These are phyloP conservation scores for Ogataea haglerorum DNA, from an alignment of 805 yeast genomes.

Conservation along the genomic window DNA sequence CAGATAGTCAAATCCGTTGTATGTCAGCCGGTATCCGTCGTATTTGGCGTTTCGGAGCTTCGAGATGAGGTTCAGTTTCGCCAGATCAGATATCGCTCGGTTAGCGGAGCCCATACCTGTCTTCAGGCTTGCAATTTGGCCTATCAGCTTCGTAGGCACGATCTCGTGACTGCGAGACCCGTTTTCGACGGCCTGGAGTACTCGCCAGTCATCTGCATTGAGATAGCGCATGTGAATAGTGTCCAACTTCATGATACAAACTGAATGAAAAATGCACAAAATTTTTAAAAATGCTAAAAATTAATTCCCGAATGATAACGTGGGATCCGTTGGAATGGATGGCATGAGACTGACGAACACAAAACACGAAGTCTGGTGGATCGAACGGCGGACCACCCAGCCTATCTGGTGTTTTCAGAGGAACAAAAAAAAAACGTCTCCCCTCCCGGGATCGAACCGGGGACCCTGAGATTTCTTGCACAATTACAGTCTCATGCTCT, in stretches of 20 bases:
- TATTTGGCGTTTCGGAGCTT: slow-evolving; percentile 85
- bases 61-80: slow-evolving; percentile 76
- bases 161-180: slow-evolving; percentile 93
- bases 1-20: slow-evolving; percentile 86
- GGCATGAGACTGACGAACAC: too few species aligned
- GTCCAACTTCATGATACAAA: slow-evolving; percentile 74
- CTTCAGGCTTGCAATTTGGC: slow-evolving; percentile 72
- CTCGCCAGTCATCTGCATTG: slow-evolving; percentile 85
- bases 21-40: slow-evolving; percentile 90
- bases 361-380: not conserved
- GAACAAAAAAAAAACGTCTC: slow-evolving; percentile 16
- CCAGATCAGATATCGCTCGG: slow-evolving; percentile 77
- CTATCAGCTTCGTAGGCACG: slow-evolving; percentile 85
- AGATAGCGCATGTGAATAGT: slow-evolving; percentile 91
- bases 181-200: slow-evolving; percentile 81
- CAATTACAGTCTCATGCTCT: slow-evolving; percentile 31
- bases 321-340: not conserved
- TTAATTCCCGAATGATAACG: not conserved
- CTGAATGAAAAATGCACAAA: not conserved
- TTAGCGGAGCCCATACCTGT: slow-evolving; percentile 68
- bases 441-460: slow-evolving; percentile 34
- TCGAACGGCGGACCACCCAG: not conserved
- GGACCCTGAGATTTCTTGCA: slow-evolving; percentile 29
- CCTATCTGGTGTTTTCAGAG: not conserved
- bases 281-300: slow-evolving; percentile 6